Conservation (phyloP, 768 basidiomycete genomes). For the Crucibulum laeve region DNA sequence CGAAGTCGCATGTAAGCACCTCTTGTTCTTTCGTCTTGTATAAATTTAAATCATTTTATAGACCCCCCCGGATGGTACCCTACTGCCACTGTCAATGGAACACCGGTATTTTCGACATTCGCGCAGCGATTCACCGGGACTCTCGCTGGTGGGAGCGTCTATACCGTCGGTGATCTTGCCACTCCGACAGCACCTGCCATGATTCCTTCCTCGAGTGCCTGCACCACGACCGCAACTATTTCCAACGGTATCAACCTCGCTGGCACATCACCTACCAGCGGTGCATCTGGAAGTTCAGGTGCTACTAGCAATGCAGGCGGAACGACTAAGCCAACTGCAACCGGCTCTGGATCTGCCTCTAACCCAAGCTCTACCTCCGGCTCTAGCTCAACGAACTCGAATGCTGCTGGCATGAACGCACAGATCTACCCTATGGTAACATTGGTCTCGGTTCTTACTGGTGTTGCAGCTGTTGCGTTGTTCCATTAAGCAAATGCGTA, state of each 20-base stretch:
- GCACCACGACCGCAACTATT: slow-evolving; percentile 30
- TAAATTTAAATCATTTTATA: slow-evolving; percentile 5
- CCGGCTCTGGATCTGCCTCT: not conserved
- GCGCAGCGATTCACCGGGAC: slow-evolving; percentile 39
- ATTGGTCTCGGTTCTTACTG: slow-evolving; percentile 14
- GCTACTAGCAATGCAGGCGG: slow-evolving; percentile 9
- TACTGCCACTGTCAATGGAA: slow-evolving; percentile 30
- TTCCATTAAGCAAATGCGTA: slow-evolving; percentile 9
- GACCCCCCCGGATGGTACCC: slow-evolving; percentile 45
- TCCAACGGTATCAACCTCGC: slow-evolving; percentile 32
- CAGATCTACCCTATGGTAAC: slow-evolving; percentile 13
- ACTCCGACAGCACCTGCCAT: slow-evolving; percentile 30
- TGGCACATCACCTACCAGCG: slow-evolving; percentile 13
- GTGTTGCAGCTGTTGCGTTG: slow-evolving; percentile 16
- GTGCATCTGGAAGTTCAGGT: slow-evolving; percentile 8
- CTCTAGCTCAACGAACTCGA: slow-evolving; percentile 1
- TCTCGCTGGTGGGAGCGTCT: slow-evolving; percentile 21
- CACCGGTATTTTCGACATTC: slow-evolving; percentile 36
- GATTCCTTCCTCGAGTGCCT: slow-evolving; percentile 36
- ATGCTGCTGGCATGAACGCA: slow-evolving; percentile 4
- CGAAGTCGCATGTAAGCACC: slow-evolving; percentile 33
- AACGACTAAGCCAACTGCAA: not conserved
- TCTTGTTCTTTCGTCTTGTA: not conserved
- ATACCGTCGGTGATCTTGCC: slow-evolving; percentile 34
- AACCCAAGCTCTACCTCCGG: not conserved